Conservation (phyloP, 352 stramenopile genomes). For the Phytophthora pluvialis region DNA sequence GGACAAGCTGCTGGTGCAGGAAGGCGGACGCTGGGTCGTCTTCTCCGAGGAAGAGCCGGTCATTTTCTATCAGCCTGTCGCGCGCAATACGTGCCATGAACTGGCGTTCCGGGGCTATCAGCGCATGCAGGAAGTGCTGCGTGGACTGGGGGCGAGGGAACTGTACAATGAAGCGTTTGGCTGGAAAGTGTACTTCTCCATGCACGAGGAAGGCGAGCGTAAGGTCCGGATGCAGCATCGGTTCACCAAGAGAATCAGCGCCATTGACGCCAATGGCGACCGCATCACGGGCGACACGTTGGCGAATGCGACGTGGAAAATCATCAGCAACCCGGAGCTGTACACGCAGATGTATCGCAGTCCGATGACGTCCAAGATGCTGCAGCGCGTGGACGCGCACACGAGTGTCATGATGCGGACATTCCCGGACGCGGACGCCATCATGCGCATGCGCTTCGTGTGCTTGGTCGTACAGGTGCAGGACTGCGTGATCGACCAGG, state of each 20-base stretch:
- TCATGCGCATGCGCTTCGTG: slow-evolving; percentile 41
- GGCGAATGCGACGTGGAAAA: slow-evolving; percentile 42
- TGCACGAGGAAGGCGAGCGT: slow-evolving; percentile 18
- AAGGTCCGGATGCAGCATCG: slow-evolving; percentile 43
- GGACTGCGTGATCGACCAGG: slow-evolving; percentile 37
- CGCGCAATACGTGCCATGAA: slow-evolving; percentile 26
- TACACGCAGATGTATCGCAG: slow-evolving; percentile 50
- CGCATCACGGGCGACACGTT: slow-evolving; percentile 42
- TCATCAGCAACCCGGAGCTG: slow-evolving; percentile 43
- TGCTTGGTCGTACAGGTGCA: slow-evolving; percentile 40
- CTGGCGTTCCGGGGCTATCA: slow-evolving; percentile 32
- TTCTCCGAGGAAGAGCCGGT: slow-evolving; percentile 35
- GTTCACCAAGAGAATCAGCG: slow-evolving; percentile 43
- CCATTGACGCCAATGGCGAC: slow-evolving; percentile 26
- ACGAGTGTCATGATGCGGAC: slow-evolving; percentile 50
- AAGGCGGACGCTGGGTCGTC: slow-evolving; percentile 31
- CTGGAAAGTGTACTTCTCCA: slow-evolving; percentile 42
- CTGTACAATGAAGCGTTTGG: slow-evolving; percentile 42
- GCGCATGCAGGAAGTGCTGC: slow-evolving; percentile 30
- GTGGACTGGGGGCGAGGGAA: slow-evolving; percentile 24
- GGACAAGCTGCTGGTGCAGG: slow-evolving; percentile 23
- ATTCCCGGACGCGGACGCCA: slow-evolving; percentile 42
- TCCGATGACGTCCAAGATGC: slow-evolving; percentile 44
- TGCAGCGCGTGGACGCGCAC: slow-evolving; percentile 49
- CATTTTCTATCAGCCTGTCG: slow-evolving; percentile 38